These are phyloP conservation scores for Murraya paniculata DNA, from an alignment of 345 rosid species.

Conservation along the genomic window DNA sequence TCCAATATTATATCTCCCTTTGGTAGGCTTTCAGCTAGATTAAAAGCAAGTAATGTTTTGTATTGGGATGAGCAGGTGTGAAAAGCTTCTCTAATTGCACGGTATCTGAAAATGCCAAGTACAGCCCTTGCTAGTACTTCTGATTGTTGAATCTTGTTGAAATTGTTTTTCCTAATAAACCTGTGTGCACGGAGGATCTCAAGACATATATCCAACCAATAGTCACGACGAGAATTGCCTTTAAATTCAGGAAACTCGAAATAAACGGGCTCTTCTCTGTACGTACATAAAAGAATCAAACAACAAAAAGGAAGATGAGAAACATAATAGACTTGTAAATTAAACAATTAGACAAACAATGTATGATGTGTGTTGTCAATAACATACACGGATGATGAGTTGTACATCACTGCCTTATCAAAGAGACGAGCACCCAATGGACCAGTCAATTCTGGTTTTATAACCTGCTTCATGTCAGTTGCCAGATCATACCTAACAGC, in stretches of 20 bases:
- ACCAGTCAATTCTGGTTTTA: constrained; percentile 90
- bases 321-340: constrained; percentile 6
- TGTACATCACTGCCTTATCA: constrained; percentile 96
- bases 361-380: constrained; percentile 9
- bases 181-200: constrained; percentile 77
- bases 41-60: constrained; percentile 76
- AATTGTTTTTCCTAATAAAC: constrained; percentile 60
- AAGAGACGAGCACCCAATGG: constrained; percentile 95
- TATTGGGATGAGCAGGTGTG: constrained; percentile 72
- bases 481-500: constrained; percentile 79
- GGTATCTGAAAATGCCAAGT: constrained; percentile 71
- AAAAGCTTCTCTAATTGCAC: constrained; percentile 78
- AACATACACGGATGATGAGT: constrained; percentile 68
- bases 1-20: constrained; percentile 76
- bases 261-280: constrained; percentile 75
- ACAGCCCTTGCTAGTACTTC: constrained; percentile 77
- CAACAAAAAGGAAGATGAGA: constrained; percentile 4
- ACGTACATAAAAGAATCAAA: constrained; percentile 7
- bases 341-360: constrained; percentile 15
- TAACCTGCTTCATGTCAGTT: constrained; percentile 71
- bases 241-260: constrained; percentile 93
- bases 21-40: constrained; percentile 91
- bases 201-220: constrained; percentile 80
- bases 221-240: constrained; percentile 89
- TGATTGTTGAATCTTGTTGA: constrained; percentile 57